phyloP scores from a whole-genome alignment of 139 green algal genomes.

The Chlorella sp. region DNA sequence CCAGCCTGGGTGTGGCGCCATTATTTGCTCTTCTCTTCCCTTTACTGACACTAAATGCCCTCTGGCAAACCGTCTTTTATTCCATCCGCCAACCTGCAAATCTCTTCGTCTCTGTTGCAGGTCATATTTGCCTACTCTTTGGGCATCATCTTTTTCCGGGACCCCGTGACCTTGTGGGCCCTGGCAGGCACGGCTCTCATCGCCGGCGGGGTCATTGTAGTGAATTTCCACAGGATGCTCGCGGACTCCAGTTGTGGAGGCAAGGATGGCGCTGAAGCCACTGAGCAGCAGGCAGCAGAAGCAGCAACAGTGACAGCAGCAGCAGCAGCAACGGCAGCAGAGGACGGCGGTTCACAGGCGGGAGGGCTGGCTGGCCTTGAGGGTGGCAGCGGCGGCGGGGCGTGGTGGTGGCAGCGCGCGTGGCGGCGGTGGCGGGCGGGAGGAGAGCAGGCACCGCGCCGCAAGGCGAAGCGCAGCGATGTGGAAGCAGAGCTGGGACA shows the following conservation, averaged over 20 bases:
- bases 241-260: neutral
- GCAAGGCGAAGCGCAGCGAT: constrained; percentile 7
- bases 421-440: neutral
- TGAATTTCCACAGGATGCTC: constrained; percentile 34
- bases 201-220: constrained; percentile 38
- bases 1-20: too few species aligned
- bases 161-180: constrained; percentile 26
- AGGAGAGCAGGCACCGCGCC: neutral
- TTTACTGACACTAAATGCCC: too few species aligned
- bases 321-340: neutral
- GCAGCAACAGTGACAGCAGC: neutral
- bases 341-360: neutral
- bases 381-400: neutral
- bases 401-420: constrained; percentile 1
- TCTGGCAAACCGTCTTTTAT: too few species aligned
- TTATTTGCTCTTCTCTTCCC: too few species aligned
- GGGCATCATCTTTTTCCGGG: constrained; percentile 42
- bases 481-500: neutral
- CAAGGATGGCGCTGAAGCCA: too few species aligned
- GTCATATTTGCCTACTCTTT: constrained; percentile 36
- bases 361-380: too few species aligned
- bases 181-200: constrained; percentile 44
- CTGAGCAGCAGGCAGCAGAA: neutral
- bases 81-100: too few species aligned
- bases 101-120: neutral